Percentiles rank a stretch among this genome's conserved stretches.
Conservation (phyloP, 2,329 filamentous ascomycete species). For the Elsinoe ampelina region DNA sequence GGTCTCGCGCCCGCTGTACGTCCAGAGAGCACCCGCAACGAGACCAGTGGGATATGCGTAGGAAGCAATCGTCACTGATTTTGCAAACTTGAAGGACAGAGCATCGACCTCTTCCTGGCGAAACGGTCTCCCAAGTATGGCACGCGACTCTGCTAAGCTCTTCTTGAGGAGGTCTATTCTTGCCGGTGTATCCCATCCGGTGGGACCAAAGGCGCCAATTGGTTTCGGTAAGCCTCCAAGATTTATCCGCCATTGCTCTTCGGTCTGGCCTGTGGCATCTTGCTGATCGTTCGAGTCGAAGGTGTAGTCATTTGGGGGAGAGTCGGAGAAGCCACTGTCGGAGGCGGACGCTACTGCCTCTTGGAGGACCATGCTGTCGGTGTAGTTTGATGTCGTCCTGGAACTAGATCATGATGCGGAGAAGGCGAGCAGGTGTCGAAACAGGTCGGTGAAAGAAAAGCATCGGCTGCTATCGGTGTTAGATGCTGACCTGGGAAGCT, state of each 20-base stretch:
- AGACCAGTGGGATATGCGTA: slow-evolving; percentile 31
- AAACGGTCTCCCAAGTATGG: slow-evolving; percentile 30
- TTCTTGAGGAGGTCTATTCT: slow-evolving; percentile 26
- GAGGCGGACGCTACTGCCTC: slow-evolving; percentile 21
- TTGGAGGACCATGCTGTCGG: slow-evolving; percentile 33
- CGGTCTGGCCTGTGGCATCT: neutral
- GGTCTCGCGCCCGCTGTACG: slow-evolving; percentile 27
- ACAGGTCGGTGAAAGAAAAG: no score
- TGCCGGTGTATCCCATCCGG: slow-evolving; percentile 22
- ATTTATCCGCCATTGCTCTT: slow-evolving; percentile 26
- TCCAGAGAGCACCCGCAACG: slow-evolving; percentile 25
- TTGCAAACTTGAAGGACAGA: slow-evolving; percentile 32
- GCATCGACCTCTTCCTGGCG: slow-evolving; percentile 35
- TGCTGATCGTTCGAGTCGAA: slow-evolving; percentile 8
- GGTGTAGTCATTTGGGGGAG: slow-evolving; percentile 14
- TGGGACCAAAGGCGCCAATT: slow-evolving; percentile 27
- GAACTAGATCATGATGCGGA: no score
- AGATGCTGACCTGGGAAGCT: no score
- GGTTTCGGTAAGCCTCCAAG: slow-evolving; percentile 30
- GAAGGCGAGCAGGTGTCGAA: no score
- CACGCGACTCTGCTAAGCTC: slow-evolving; percentile 22
- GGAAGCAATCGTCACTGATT: slow-evolving; percentile 29
- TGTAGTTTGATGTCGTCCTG: neutral
- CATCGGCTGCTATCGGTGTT: no score
- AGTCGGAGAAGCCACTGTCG: slow-evolving; percentile 7